Base-by-base conservation (phyloP, 2,329 filamentous ascomycete genomes). In the Microsporum canis region DNA sequence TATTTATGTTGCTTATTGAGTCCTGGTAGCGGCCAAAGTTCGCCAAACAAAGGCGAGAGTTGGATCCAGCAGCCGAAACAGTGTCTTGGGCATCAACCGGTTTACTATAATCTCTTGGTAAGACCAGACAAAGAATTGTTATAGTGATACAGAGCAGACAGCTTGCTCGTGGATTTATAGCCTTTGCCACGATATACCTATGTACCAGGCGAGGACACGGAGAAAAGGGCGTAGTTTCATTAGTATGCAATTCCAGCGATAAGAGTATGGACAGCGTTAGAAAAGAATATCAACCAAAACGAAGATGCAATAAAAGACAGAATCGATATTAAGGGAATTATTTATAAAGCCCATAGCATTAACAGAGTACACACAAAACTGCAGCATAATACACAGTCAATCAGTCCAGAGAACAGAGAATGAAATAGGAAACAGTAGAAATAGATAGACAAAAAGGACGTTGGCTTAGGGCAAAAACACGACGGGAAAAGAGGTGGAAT, bases 361-460 rank as follows among this genome's bases (percentile, higher is more conserved):
- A 55, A 34, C 51, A 55, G 33, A 55, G 6, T 55, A 55, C 51
- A 55, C 51, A 55, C 51, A 55, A 36, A 51, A 55, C 5, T 12
- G 31, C 51, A 36, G 12, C 45, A 51, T 36, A 55, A 36, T 36
- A 55, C 31, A 55, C 51, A 36, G 51, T 34, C 51, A 36, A 31
- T 55, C 51, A 36, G 51, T 55, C 51, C 51, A 55, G 51, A 36
- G 33, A 55, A 38, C 51, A 34, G 6, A 36, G n/a, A 55, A 36
- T 23, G 14, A 10, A 55, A 55, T 7, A 36, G 17, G 51, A 55
- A 29, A 58, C 27, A 58, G 8, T 14, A 17, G 43, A 14, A 61
- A 43, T 29, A 34, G n/a, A 55, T 33, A 61, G 59, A 61, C 61
- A 60, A 63, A 41, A 23, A 23, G 17, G 17, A 23, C 17, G 61